Percentiles rank a stretch among this genome's conserved stretches.
Evolutionary conservation across 2,329 filamentous ascomycete species (phyloP).

Genomic region (Colletotrichum viniferum): DNA sequence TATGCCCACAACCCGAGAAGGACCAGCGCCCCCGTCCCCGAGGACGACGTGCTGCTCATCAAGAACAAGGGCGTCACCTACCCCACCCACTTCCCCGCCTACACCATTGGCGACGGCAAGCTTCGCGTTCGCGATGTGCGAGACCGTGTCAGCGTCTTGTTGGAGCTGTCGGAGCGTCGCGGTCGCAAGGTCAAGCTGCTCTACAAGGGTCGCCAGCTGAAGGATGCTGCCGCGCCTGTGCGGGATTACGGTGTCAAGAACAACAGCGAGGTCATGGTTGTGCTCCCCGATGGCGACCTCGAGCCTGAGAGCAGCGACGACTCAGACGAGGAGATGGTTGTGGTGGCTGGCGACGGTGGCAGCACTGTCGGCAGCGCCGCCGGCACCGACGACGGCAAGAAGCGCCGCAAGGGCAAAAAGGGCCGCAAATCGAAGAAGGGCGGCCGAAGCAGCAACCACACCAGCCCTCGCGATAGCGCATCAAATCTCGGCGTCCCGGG

Average conservation of each 20-base stretch:
- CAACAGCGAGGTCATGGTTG: conserved; percentile 61
- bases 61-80: conserved; percentile 71
- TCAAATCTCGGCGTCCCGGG: conserved; percentile 37
- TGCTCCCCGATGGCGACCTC: conserved; percentile 47
- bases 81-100: conserved; percentile 75
- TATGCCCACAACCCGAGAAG: conserved; percentile 43
- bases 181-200: conserved; percentile 66
- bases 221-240: conserved; percentile 63
- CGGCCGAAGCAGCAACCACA: conserved; percentile 37
- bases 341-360: conserved; percentile 46
- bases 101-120: conserved; percentile 76
- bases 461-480: conserved; percentile 48
- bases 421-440: conserved; percentile 31
- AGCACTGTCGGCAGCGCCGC: conserved; percentile 32
- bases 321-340: conserved; percentile 46
- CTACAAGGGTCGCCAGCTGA: conserved; percentile 75
- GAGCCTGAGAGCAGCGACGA: conserved; percentile 39
- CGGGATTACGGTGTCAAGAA: conserved; percentile 67
- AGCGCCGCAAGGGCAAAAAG: conserved; percentile 37
- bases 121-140: conserved; percentile 69
- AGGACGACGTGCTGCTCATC: conserved; percentile 74
- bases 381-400: conserved; percentile 36
- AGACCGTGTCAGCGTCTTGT: conserved; percentile 69
- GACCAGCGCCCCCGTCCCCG: conserved; percentile 41
- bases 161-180: conserved; percentile 62